Base-by-base conservation (phyloP, 805 yeast species). In the Teunomyces kruisii region DNA sequence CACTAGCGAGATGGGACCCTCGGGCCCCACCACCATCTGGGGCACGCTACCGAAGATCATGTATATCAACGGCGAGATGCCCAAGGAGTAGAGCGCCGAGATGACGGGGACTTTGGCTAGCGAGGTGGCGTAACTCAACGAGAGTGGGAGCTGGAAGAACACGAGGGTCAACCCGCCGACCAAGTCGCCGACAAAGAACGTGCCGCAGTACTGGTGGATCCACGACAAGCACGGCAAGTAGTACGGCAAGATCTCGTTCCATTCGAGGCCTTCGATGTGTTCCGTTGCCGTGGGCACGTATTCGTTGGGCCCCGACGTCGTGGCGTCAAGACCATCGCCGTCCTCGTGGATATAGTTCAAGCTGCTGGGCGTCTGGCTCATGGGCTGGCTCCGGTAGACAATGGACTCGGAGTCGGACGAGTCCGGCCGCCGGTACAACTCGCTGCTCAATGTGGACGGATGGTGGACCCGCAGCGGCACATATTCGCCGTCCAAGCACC, bases 81-180 rank as follows among this genome's bases (percentile, higher is more conserved):
- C 75, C 33, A 72, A 53, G 0, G 75, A 68, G 35, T 62, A 57
- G 13, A 72, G 55, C 0, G 75, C 77, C 38, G 69, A 65, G 7
- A 67, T 50, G 2, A 70, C 68, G 0, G 77, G 76, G 1, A 70
- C 75, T 45, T 72, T 69, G 3, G 76, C 77, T 44, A 72, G 58
- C 0, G 75, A 61, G 2, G 68, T 62, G 10, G 76, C 67, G 47
- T 70, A 72, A 2, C 75, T 70, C 14, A 72, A 49, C 5, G 90
- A 85, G 43, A 92, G 70, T 1, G 99, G 98, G 40, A 92, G 81
- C 61, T 91, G 97, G 65, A 90, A 92, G 4, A 94, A 84, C 0
- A 96, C 97, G 29, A 91, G 64, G 0, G 97, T 83, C 4, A 89
- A 56, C 0, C 99, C 98, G 2, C 97, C 96, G 13, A 85, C 65